Evolutionary conservation across 441 rosid genomes (phyloP).

Genomic region (Manihot esculenta): DNA sequence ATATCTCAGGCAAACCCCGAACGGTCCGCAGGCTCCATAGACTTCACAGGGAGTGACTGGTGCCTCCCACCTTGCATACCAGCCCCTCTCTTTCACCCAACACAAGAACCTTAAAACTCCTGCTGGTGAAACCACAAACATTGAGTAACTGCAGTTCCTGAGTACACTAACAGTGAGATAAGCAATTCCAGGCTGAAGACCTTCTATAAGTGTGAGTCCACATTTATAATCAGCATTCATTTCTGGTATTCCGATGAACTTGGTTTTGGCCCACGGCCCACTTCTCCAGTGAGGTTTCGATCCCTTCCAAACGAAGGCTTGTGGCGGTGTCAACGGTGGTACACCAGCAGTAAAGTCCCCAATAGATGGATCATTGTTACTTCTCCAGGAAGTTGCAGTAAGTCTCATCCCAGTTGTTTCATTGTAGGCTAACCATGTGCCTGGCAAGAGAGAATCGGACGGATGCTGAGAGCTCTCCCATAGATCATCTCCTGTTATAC

Average conservation of each 20-base stretch:
- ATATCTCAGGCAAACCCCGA: constrained; percentile 18
- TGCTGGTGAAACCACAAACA: not conserved
- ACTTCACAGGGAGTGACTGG: constrained; percentile 24
- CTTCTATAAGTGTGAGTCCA: constrained; percentile 13
- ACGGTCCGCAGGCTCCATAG: constrained; percentile 22
- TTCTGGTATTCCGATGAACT: constrained; percentile 21
- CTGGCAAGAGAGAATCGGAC: constrained; percentile 12
- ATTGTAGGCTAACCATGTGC: constrained; percentile 7
- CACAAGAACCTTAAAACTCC: constrained; percentile 12
- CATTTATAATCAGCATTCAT: constrained; percentile 23
- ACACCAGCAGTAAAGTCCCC: constrained; percentile 15
- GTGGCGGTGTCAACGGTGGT: constrained; percentile 10
- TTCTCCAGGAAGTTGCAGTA: constrained; percentile 12
- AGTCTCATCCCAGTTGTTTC: constrained; percentile 6
- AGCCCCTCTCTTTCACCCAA: constrained; percentile 15
- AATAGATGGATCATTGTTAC: constrained; percentile 11
- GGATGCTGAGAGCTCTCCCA: constrained; percentile 19
- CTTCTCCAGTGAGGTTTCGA: constrained; percentile 24
- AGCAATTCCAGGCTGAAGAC: constrained; percentile 15
- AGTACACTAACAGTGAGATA: constrained; percentile 18
- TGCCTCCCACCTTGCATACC: constrained; percentile 24
- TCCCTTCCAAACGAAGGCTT: constrained; percentile 12
- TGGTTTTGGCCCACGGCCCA: constrained; percentile 20
- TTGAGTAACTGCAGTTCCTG: constrained; percentile 21
- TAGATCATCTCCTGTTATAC: not conserved